Percentiles rank a stretch among this genome's conserved stretches.
These are phyloP conservation scores for Scheffersomyces quercinus DNA, from an alignment of 1,139 yeast species.

Conservation along the genomic window DNA sequence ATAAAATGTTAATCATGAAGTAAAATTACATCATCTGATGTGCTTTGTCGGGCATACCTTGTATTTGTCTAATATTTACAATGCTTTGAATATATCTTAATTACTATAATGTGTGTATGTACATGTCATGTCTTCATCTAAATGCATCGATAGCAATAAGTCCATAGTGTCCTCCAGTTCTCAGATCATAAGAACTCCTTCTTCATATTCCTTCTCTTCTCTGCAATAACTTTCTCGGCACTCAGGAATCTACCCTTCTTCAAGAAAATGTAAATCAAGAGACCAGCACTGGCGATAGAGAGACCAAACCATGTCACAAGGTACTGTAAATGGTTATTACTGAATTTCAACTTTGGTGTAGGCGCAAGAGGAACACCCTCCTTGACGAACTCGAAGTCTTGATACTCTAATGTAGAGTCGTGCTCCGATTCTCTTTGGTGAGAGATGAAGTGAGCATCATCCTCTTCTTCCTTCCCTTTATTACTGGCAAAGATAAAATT, in stretches of 20 bases:
- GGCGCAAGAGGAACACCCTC: slow-evolving; percentile 93
- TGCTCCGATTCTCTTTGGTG: slow-evolving; percentile 13
- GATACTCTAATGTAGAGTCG: slow-evolving; percentile 41
- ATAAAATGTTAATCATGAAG: too few relatives aligned
- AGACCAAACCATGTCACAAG: slow-evolving; percentile 94
- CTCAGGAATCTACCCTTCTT: slow-evolving; percentile 32
- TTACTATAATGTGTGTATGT: too few relatives aligned
- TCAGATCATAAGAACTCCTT: too few relatives aligned
- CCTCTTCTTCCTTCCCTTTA: slow-evolving; percentile 6
- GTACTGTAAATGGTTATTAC: slow-evolving; percentile 90
- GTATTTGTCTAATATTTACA: too few relatives aligned
- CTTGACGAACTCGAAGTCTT: slow-evolving; percentile 53
- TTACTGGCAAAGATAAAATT: slow-evolving; percentile 5
- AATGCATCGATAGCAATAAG: too few relatives aligned
- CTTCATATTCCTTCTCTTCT: slow-evolving; percentile 41
- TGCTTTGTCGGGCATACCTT: too few relatives aligned
- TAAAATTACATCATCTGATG: too few relatives aligned
- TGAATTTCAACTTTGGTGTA: slow-evolving; percentile 72
- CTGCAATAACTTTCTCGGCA: slow-evolving; percentile 44
- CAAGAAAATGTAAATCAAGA: slow-evolving; percentile 45
- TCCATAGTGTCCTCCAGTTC: too few relatives aligned
- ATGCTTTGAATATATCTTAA: too few relatives aligned
- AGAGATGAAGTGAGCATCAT: slow-evolving; percentile 18
- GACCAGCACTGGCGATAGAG: slow-evolving; percentile 65
- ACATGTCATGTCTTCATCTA: too few relatives aligned